phyloP scores from a whole-genome alignment of 495 filamentous ascomycete species.

The Polyplosphaeria fusca region DNA sequence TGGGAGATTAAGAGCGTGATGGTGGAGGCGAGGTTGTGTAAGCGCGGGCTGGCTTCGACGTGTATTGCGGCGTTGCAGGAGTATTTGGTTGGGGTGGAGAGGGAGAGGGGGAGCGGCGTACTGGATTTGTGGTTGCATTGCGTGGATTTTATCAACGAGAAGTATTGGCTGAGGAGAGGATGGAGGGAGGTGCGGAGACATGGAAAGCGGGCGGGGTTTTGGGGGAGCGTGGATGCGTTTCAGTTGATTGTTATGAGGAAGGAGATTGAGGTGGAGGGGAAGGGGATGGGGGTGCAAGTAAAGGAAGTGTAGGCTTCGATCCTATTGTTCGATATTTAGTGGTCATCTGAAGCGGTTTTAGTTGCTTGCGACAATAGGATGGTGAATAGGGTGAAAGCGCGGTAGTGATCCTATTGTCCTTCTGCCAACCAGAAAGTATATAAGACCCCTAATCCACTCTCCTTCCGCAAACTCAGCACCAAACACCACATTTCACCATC shows the following conservation, averaged over 20 bases:
- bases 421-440: no score
- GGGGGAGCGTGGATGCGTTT: not conserved
- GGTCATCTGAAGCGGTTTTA: not conserved
- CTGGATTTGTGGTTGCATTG: not conserved
- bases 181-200: not conserved
- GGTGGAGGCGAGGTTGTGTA: not conserved
- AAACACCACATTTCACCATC: no score
- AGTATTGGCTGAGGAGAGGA: not conserved
- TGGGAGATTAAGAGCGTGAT: not conserved
- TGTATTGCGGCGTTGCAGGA: not conserved
- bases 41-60: not conserved
- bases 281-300: not conserved
- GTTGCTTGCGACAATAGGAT: no score
- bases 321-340: not conserved
- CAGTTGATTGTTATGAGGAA: not conserved
- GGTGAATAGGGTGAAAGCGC: no score
- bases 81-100: not conserved
- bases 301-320: not conserved
- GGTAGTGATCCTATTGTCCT: no score
- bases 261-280: not conserved
- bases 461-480: no score
- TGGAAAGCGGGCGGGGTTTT: not conserved
- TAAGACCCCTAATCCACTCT: not conserved
- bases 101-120: no score
- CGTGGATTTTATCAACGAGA: not conserved